These are phyloP conservation scores for Annona cherimola DNA, from an alignment of 164 flowering plant species.

Conservation along the genomic window DNA sequence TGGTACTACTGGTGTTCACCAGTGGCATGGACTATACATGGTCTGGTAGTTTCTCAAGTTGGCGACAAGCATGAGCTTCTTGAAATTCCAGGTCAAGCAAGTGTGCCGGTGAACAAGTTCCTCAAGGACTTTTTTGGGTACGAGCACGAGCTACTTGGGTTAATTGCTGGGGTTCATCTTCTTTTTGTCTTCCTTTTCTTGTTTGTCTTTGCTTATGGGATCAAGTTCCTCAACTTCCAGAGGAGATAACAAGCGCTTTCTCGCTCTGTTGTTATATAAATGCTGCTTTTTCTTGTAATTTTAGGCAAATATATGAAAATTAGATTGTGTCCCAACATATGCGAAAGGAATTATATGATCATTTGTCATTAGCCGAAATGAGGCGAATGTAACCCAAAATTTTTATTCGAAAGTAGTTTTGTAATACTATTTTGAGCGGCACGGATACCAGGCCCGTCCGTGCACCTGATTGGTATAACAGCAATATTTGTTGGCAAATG, in stretches of 20 bases:
- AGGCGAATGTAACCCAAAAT: neutral
- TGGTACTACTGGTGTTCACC: conserved; percentile 92
- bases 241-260: conserved; percentile 33
- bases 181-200: conserved; percentile 50
- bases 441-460: neutral
- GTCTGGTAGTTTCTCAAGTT: conserved; percentile 57
- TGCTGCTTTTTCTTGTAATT: neutral
- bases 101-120: conserved; percentile 28
- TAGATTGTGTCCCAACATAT: neutral
- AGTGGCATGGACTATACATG: conserved; percentile 68
- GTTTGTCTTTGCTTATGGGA: conserved; percentile 58
- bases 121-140: conserved; percentile 43
- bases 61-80: conserved; percentile 19
- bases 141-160: conserved; percentile 58
- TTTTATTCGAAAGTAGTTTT: no score
- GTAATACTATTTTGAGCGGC: neutral
- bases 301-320: neutral
- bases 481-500: neutral
- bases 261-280: neutral
- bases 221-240: conserved; percentile 78
- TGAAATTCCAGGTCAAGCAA: conserved; percentile 39
- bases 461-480: neutral
- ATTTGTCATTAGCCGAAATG: neutral
- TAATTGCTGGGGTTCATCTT: conserved; percentile 49
- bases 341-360: neutral